phyloP scores from a whole-genome alignment of 495 filamentous ascomycete genomes.

The Penicillium cataractarum region DNA sequence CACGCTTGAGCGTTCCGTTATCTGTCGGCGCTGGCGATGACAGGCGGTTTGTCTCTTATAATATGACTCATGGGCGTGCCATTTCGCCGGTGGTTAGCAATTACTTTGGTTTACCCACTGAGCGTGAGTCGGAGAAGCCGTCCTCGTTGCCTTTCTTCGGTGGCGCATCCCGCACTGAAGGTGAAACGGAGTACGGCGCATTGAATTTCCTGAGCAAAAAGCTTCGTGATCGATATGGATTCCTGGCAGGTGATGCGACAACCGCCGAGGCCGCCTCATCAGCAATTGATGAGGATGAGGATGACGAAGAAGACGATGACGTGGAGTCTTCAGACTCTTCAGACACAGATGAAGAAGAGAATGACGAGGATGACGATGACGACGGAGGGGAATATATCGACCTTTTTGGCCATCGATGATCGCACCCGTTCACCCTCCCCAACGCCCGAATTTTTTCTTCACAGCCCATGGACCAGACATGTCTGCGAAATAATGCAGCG shows the following conservation, averaged over 20 bases:
- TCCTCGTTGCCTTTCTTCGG: conserved; percentile 44
- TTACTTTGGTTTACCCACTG: conserved; percentile 50
- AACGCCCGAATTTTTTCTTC: neutral
- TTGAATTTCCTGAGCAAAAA: conserved; percentile 62
- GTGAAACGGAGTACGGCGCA: conserved; percentile 57
- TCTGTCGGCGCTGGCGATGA: conserved; percentile 24
- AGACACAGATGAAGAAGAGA: conserved; percentile 49
- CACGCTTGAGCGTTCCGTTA: conserved; percentile 31
- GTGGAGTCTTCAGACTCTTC: conserved; percentile 38
- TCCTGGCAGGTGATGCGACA: conserved; percentile 39
- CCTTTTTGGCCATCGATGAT: conserved; percentile 71
- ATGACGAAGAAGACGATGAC: conserved; percentile 48
- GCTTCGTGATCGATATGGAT: conserved; percentile 47
- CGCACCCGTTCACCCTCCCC: neutral
- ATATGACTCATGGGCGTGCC: conserved; percentile 45
- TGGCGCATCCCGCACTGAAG: conserved; percentile 35
- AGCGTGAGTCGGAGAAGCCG: conserved; percentile 37
- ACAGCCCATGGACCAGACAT: neutral
- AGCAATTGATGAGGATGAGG: conserved; percentile 42
- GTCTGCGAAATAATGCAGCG: neutral
- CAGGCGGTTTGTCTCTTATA: conserved; percentile 38
- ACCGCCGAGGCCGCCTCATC: conserved; percentile 31
- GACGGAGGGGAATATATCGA: conserved; percentile 65
- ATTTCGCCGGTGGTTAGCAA: conserved; percentile 45
- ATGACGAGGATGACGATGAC: conserved; percentile 54